Conservation (phyloP, 2,329 filamentous ascomycete genomes). For the Daldinia eschscholtzii region DNA sequence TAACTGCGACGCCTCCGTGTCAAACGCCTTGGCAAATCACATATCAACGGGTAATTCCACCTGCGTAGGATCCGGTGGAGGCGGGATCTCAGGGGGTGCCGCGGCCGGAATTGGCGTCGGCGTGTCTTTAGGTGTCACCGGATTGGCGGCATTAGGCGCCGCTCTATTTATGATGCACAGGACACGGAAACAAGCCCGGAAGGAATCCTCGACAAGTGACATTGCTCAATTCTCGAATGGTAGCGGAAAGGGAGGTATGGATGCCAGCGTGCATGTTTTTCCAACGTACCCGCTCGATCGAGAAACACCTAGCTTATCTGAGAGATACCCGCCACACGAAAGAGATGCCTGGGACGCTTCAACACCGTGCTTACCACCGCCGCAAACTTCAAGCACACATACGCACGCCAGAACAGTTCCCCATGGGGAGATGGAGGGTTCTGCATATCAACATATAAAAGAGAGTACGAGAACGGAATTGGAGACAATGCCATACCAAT, state of each 20-base stretch:
- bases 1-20: slow-evolving; percentile 31
- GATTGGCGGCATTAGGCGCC: slow-evolving; percentile 39
- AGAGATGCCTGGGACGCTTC: slow-evolving; percentile 29
- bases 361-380: slow-evolving; percentile 13
- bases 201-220: slow-evolving; percentile 13
- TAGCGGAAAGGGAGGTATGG: slow-evolving; percentile 12
- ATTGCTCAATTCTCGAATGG: slow-evolving; percentile 22
- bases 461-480: slow-evolving; percentile 33
- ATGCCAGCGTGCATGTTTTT: slow-evolving; percentile 27
- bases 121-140: slow-evolving; percentile 41
- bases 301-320: slow-evolving; percentile 24
- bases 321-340: slow-evolving; percentile 29
- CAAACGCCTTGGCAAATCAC: slow-evolving; percentile 28
- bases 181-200: slow-evolving; percentile 29
- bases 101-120: slow-evolving; percentile 42
- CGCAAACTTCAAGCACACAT: slow-evolving; percentile 17
- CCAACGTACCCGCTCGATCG: slow-evolving; percentile 23
- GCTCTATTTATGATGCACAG: slow-evolving; percentile 42
- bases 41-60: slow-evolving; percentile 22
- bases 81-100: slow-evolving; percentile 28
- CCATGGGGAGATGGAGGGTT: slow-evolving; percentile 42
- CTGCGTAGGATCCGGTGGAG: slow-evolving; percentile 13
- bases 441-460: slow-evolving; percentile 18
- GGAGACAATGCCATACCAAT: slow-evolving; percentile 20
- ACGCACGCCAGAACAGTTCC: slow-evolving; percentile 35